These are phyloP conservation scores for Acanthochlamys bracteata DNA, from an alignment of 106 monocot genomes.

Conservation along the genomic window DNA sequence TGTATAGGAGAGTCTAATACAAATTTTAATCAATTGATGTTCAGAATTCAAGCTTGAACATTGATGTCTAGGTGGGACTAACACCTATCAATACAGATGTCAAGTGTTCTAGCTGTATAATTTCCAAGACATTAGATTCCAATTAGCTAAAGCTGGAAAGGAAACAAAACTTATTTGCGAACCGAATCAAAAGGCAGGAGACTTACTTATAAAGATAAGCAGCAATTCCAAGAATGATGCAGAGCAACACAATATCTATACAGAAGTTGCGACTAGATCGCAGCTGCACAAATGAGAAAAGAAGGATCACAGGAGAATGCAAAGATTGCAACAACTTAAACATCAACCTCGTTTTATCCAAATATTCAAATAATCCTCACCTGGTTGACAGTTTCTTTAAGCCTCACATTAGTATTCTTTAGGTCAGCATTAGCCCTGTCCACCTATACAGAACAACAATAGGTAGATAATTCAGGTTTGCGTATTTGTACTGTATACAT, in stretches of 20 bases:
- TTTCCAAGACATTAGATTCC: background rate
- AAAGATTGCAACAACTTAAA: conserved; percentile 5
- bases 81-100: too few relatives aligned
- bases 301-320: background rate
- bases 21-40: too few relatives aligned
- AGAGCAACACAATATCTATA: conserved; percentile 12
- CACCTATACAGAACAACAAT: conserved; percentile 28
- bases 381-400: conserved; percentile 88
- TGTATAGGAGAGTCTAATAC: too few relatives aligned
- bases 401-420: conserved; percentile 93
- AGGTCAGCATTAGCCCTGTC: conserved; percentile 71
- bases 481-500: background rate
- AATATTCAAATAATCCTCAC: conserved; percentile 15
- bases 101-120: background rate
- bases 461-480: background rate
- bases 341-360: background rate
- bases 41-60: too few relatives aligned
- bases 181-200: background rate
- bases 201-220: conserved; percentile 49
- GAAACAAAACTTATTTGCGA: background rate
- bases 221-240: conserved; percentile 15
- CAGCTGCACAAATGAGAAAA: conserved; percentile 36
- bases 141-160: background rate
- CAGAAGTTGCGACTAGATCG: conserved; percentile 90
- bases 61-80: too few relatives aligned